Evolutionary conservation across 23 red algal species (phyloP), one percentile per base, ranked within the genome.

Genomic region (Gracilaria gracilis): DNA sequence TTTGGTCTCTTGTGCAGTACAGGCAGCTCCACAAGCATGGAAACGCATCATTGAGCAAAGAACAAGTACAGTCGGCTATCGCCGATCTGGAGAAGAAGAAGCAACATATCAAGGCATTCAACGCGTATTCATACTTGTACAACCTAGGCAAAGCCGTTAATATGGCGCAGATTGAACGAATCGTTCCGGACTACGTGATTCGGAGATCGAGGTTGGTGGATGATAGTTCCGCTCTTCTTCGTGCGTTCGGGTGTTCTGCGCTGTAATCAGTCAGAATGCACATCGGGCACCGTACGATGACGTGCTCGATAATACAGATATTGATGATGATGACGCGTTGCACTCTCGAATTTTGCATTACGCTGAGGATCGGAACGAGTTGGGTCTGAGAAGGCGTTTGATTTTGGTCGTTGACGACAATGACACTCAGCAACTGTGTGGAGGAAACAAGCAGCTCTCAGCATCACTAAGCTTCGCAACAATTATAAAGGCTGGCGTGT

Each of bases 121-220:
- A 77, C 23, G 0, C 9, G 4, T 77, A 77, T 31, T 42, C 72
- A n/a, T 77, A 51, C 25, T 16, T 50, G 25, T 0, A 67, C 1
- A 31, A 29, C 13, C 2, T 13, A 14, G 17, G 33, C 27, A 34
- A 2, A 1, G 6, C 62, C 1, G 4, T 67, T 1, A 34, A 34
- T 31, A 27, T n/a, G 0, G 11, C 9, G 1, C 11, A 25, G 1
- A 8, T 25, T 19, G 42, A 87, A 34, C 42, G 20, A 9, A 14
- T 77, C 15, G 12, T 40, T 7, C 67, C 84, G 11, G 84, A 87
- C 35, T 87, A 87, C 50, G 69, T 87, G 2, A 75, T 87, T 34
- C 65, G 84, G 20, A 75, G 57, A 29, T 38, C 32, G 19, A 21
- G 12, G 2, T 34, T 87, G 47, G 20, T 27, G 14, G 36, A 77